These are phyloP conservation scores for Suhomyces faveliae DNA, from an alignment of 805 yeast species.

Conservation along the genomic window DNA sequence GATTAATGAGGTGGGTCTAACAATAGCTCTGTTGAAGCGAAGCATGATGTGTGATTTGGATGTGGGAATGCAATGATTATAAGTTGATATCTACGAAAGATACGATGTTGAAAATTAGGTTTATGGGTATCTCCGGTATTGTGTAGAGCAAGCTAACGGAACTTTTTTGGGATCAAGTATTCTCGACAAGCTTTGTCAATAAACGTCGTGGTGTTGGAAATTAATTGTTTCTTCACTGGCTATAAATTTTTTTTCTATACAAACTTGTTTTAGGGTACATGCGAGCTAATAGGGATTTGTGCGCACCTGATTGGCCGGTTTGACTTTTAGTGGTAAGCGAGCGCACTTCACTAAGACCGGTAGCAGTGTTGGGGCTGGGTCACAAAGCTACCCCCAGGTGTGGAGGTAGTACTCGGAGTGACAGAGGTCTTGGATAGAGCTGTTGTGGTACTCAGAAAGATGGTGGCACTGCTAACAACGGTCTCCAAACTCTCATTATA, in stretches of 20 bases:
- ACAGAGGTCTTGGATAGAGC: neutral
- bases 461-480: neutral
- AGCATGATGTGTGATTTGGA: constrained; percentile 17
- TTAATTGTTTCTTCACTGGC: constrained; percentile 5
- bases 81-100: neutral
- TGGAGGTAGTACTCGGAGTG: neutral
- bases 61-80: constrained; percentile 1
- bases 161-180: neutral
- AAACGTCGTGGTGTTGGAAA: constrained; percentile 2
- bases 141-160: neutral
- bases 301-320: constrained; percentile 10
- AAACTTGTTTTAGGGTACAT: constrained; percentile 1
- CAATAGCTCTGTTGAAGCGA: constrained; percentile 16
- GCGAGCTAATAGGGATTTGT: constrained; percentile 10
- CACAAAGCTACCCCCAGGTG: neutral
- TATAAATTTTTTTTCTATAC: constrained; percentile 7
- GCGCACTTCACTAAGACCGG: neutral
- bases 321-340: neutral
- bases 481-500: constrained; percentile 3
- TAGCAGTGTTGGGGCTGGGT: neutral
- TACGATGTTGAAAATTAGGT: neutral
- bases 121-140: neutral
- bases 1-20: constrained; percentile 14
- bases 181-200: neutral
- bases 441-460: neutral